Evolutionary conservation across 345 rosid species (phyloP), one percentile per base, ranked within the genome.

Genomic region (Acer saccharum): DNA sequence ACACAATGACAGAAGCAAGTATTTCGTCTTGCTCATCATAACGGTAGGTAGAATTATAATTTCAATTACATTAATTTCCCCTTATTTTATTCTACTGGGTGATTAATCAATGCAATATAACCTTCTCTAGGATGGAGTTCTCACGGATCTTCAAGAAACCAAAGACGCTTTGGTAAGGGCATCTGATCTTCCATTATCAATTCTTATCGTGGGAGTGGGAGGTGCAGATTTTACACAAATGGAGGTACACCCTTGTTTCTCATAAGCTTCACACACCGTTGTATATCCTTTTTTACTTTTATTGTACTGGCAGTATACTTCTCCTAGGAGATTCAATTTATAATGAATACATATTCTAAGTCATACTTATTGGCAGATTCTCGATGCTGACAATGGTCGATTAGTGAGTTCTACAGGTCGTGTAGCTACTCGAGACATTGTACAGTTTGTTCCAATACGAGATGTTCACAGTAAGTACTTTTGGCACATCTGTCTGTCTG

Each of bases 171-270:
- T 95, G 82, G 98, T 95, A 77, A 88, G 80, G 80, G 97, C 97
- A 68, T 95, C 98, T 69, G 98, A 95, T 86, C 98, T 95, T 78
- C 98, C 98, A 5, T 72, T 95, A 62, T 95, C 98, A 52, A 73
- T 93, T 77, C 94, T 95, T 71, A 91, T 93, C n/a, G 90, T 95
- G 1, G 98, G 98, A 60, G 97, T 93, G 50, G 98, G 98, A 48
- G 74, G 79, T 75, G 92, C 94, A 11, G 95, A 95, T 77, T 95
- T 93, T 74, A 88, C 66, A 44, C 93, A 95, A 80, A 95, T 93
- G 98, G 97, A 95, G 95, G 98, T 93, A 81, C 77, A 68, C 77
- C 17, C n/a, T 50, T 70, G 18, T 73, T 54, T 35, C 39, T 35
- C 32, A 29, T 29, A 29, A 29, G 2, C 32, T 29, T 29, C 39